A percentile compares a stretch with the other conserved stretches of the same genome.
Evolutionary conservation across 225 moss, liverwort and hornwort species (phyloP).

Genomic region (Climacium dendroides): DNA sequence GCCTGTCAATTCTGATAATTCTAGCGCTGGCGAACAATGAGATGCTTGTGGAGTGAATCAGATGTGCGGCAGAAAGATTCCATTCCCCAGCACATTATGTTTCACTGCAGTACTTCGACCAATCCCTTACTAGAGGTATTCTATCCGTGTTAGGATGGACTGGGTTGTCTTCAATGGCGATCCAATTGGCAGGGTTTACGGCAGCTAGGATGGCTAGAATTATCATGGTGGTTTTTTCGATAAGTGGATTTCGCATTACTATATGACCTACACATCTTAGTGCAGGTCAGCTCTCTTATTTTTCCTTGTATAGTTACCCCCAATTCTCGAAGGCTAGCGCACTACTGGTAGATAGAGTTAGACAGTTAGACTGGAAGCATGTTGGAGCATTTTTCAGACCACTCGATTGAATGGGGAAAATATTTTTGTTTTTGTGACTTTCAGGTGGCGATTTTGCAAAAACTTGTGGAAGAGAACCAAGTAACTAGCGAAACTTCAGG

Average conservation of each 20-base stretch:
- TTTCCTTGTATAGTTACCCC: not conserved
- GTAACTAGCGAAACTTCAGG: not conserved
- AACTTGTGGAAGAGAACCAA: slow-evolving; percentile 23
- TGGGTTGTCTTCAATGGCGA: not conserved
- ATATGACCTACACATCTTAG: not conserved
- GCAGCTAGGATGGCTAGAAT: not conserved
- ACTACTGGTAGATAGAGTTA: not conserved
- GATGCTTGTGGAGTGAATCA: not conserved
- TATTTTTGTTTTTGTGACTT: not conserved
- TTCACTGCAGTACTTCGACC: not conserved
- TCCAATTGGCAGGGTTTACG: not conserved
- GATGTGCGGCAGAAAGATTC: not conserved
- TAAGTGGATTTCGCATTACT: too few relatives aligned
- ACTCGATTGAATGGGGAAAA: not conserved
- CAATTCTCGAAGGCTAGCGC: not conserved
- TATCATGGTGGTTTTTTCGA: too few relatives aligned
- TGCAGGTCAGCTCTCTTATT: not conserved
- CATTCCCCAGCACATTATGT: not conserved
- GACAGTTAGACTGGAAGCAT: not conserved
- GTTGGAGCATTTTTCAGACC: not conserved
- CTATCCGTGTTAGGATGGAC: not conserved
- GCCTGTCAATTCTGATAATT: not conserved
- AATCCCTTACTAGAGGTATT: too few relatives aligned
- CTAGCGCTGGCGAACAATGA: not conserved
- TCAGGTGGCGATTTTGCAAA: slow-evolving; percentile 27